Percentiles rank a stretch among this genome's conserved stretches.
These are phyloP conservation scores for Onygenales sp. DNA, from an alignment of 2,329 filamentous ascomycete genomes.

Conservation along the genomic window DNA sequence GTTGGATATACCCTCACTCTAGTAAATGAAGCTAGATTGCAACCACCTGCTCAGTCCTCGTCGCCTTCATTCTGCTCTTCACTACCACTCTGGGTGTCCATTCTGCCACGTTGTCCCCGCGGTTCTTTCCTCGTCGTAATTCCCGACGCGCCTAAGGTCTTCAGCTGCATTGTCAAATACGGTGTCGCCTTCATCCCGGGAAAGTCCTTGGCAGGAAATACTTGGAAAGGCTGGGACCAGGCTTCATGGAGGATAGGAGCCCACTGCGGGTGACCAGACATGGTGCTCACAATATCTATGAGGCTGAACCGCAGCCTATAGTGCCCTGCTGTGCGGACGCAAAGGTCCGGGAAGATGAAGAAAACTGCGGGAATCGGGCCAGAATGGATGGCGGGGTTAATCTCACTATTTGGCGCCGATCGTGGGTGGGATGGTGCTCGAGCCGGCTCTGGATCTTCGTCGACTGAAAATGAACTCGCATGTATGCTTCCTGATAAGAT, in stretches of 20 bases:
- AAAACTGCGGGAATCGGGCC: conserved; percentile 29
- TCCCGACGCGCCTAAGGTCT: conserved; percentile 32
- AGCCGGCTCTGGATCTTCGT: conserved; percentile 33
- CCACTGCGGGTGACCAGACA: conserved; percentile 23
- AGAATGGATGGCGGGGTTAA: conserved; percentile 6
- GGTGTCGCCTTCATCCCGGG: conserved; percentile 35
- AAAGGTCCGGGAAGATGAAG: conserved; percentile 40
- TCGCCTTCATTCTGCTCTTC: background rate
- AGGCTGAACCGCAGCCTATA: conserved; percentile 38
- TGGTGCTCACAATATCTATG: conserved; percentile 29
- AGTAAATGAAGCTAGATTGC: background rate
- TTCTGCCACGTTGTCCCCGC: background rate
- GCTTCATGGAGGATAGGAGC: conserved; percentile 30
- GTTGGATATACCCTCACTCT: background rate
- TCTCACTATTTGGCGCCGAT: conserved; percentile 3
- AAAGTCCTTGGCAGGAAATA: conserved; percentile 36
- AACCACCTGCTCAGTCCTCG: background rate
- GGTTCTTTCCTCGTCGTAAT: conserved; percentile 30
- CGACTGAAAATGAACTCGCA: conserved; percentile 34
- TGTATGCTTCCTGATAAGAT: conserved; percentile 30
- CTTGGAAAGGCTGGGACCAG: conserved; percentile 33
- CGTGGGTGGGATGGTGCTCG: conserved; percentile 30
- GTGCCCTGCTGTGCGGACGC: conserved; percentile 34
- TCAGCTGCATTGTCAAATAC: conserved; percentile 27
- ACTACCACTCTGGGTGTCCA: background rate